Conservation (phyloP, 1,284 basidiomycete species). For the Moniliella sp. region DNA sequence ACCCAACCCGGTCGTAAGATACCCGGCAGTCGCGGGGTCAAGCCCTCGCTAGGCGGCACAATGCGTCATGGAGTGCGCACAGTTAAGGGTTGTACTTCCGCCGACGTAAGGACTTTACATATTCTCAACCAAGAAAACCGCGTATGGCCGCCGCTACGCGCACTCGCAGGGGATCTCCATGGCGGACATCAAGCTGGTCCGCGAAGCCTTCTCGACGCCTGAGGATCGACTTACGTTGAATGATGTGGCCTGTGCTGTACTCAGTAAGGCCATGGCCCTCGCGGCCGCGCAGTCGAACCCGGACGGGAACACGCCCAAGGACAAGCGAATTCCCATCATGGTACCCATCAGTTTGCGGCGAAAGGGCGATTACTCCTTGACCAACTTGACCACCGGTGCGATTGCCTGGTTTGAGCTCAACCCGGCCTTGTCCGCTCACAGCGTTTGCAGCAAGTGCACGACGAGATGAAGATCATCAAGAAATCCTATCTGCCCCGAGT, state of each 20-base stretch:
- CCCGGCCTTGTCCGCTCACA: constrained; percentile 9
- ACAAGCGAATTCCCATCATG: constrained; percentile 30
- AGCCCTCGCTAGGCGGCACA: constrained; percentile 19
- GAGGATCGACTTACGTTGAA: constrained; percentile 24
- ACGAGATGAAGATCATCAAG: constrained; percentile 29
- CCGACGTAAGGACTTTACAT: constrained; percentile 20
- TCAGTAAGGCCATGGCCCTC: constrained; percentile 22
- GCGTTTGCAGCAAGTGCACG: constrained; percentile 19
- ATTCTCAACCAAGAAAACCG: constrained; percentile 5
- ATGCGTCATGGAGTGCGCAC: constrained; percentile 17
- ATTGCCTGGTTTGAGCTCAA: constrained; percentile 25
- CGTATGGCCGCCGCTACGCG: constrained; percentile 16
- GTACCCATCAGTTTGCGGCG: constrained; percentile 26
- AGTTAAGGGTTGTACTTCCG: constrained; percentile 27
- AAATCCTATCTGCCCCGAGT: constrained; percentile 19
- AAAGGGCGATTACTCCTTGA: constrained; percentile 24
- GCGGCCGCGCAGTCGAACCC: constrained; percentile 17
- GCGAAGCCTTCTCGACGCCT: constrained; percentile 18
- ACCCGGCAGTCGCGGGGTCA: constrained; percentile 15
- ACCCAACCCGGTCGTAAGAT: constrained; percentile 10
- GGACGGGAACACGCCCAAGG: constrained; percentile 8
- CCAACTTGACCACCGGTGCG: constrained; percentile 26
- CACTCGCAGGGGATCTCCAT: constrained; percentile 28
- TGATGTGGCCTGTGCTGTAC: constrained; percentile 27
- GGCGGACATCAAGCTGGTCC: constrained; percentile 27